Base-by-base conservation (phyloP, 768 basidiomycete species). In the Harrya chromipes region DNA sequence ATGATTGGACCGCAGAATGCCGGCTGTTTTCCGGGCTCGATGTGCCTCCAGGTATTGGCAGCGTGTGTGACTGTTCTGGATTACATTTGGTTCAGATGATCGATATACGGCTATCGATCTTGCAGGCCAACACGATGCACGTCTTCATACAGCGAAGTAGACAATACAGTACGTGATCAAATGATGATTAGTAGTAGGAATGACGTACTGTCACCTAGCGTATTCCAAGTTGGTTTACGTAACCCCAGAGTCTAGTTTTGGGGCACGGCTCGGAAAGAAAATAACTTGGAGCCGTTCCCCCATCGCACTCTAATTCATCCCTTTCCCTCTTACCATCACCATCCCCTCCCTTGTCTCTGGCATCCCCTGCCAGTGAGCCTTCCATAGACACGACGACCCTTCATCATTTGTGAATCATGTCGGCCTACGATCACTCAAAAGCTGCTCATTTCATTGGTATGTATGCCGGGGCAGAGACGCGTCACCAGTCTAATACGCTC, bases 381-480 rank as follows among this genome's bases (percentile, higher is more conserved):
- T 26, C 14, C 43, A 42, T 46, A 58, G 19, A 55, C 52, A 17
- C 36, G 19, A 48, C 52, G 50, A 56, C 19, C 20, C 34, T 23
- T 38, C 40, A 33, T 50, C 40, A 23, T 52, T 49, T 16, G 21
- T 42, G 34, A 58, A 56, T 29, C 37, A 68, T 68, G 66, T 54
- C 65, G 59, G 57, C 69, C 23, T 74, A 78, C 57, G 82, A 84
- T 62, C 81, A 82, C 63, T 70, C 76, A 54, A 82, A 74, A 72
- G 80, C 82, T 52, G 67, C 80, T 27, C 82, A 84, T 43, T 85
- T 83, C 65, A 81, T 85, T 53, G 83, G 83, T 83, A 53, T 52
- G 69, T 54, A 29, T 40, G 46, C 49, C 46, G 6, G 52, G 37
- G 45, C 8, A 6, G n/a, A 10, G 39, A 41, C 47, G 50, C 39